Conservation (phyloP, 805 yeast species). For the Starmera dryadoides region DNA sequence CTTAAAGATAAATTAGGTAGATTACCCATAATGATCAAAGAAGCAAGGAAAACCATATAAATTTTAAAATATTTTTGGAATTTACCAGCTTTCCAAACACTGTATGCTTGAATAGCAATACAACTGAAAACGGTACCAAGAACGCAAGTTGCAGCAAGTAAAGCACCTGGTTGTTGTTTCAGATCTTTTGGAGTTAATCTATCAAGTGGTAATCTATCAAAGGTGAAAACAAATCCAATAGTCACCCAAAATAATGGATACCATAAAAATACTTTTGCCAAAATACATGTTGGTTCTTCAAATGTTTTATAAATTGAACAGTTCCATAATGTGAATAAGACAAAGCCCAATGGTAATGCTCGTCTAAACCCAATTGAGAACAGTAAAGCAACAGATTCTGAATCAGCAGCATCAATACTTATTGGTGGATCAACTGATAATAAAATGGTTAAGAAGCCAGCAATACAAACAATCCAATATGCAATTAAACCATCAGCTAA, state of each 20-base stretch:
- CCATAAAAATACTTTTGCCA: slow-evolving; percentile 44
- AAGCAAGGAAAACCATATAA: slow-evolving; percentile 39
- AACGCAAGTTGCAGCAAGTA: slow-evolving; percentile 52
- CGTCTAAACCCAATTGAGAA: slow-evolving; percentile 69
- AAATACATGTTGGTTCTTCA: slow-evolving; percentile 29
- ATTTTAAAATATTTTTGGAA: slow-evolving; percentile 50
- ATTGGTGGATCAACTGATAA: slow-evolving; percentile 77
- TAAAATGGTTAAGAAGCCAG: slow-evolving; percentile 80
- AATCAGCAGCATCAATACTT: slow-evolving; percentile 43
- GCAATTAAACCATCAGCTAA: slow-evolving; percentile 38
- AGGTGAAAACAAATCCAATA: slow-evolving; percentile 75
- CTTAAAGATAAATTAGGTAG: slow-evolving; percentile 69
- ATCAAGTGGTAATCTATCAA: slow-evolving; percentile 85
- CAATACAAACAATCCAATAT: slow-evolving; percentile 53
- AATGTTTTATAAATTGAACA: slow-evolving; percentile 45
- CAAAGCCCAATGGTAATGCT: slow-evolving; percentile 66
- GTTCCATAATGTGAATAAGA: slow-evolving; percentile 64
- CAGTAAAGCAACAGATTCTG: slow-evolving; percentile 49
- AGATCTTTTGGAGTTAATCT: slow-evolving; percentile 69
- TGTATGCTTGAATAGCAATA: slow-evolving; percentile 65
- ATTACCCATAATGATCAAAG: slow-evolving; percentile 35
- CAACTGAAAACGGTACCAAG: slow-evolving; percentile 40
- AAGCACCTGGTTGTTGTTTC: slow-evolving; percentile 69
- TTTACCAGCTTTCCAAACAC: slow-evolving; percentile 73
- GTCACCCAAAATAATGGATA: slow-evolving; percentile 82